These are phyloP conservation scores for Saitoella complicata DNA, from an alignment of 805 yeast species.

Conservation along the genomic window DNA sequence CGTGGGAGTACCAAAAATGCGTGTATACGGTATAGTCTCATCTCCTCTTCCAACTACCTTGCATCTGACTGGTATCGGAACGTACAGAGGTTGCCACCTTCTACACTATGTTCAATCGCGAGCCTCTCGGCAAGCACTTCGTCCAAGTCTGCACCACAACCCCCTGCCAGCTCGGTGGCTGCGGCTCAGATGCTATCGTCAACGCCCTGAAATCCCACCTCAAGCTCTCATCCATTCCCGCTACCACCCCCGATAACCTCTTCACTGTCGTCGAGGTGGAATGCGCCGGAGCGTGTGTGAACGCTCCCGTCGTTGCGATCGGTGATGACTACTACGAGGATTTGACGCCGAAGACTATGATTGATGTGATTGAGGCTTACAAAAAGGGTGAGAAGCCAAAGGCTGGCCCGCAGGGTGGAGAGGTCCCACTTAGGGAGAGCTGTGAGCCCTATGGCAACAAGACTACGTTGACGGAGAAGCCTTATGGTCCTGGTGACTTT, in stretches of 20 bases:
- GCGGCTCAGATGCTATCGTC: conserved; percentile 69
- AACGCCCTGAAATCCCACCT: conserved; percentile 46
- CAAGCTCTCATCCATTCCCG: conserved; percentile 36
- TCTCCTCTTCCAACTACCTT: too few species aligned
- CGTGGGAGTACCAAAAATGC: conserved; percentile 83
- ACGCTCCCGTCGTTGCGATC: conserved; percentile 76
- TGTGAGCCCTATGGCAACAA: conserved; percentile 45
- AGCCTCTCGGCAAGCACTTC: conserved; percentile 73
- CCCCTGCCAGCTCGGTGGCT: conserved; percentile 52
- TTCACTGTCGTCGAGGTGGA: conserved; percentile 80
- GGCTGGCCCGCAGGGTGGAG: conserved; percentile 53
- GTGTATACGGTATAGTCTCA: conserved; percentile 37
- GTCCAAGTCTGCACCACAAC: conserved; percentile 80
- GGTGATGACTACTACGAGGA: conserved; percentile 77
- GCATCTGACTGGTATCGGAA: conserved; percentile 17
- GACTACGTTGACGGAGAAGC: conserved; percentile 36
- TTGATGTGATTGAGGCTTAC: conserved; percentile 43
- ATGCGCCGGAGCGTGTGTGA: conserved; percentile 83
- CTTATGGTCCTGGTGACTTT: conserved; percentile 17
- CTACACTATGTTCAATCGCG: conserved; percentile 79
- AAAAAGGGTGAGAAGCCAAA: conserved; percentile 44
- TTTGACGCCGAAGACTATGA: conserved; percentile 50
- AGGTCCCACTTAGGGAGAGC: conserved; percentile 21
- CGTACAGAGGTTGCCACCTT: conserved; percentile 57
- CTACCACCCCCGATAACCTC: conserved; percentile 56